phyloP scores from a whole-genome alignment of 1,284 basidiomycete genomes.

The Volvariella volvacea region DNA sequence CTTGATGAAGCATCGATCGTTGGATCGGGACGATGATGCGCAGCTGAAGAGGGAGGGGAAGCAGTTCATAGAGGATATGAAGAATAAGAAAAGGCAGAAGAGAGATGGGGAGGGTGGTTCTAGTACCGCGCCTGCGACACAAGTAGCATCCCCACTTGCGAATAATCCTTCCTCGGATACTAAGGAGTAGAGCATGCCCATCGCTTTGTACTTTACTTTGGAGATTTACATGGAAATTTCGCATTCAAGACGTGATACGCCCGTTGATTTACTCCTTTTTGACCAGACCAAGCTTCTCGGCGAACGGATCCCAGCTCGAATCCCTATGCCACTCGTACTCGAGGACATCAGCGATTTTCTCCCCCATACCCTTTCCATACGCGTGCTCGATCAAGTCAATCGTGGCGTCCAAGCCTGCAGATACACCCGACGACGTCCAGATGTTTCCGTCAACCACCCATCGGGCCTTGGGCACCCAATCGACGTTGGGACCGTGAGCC shows the following conservation, averaged over 20 bases:
- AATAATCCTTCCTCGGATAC: too few species aligned
- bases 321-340: slow-evolving; percentile 33
- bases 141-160: too few species aligned
- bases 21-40: slow-evolving; percentile 15
- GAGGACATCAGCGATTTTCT: slow-evolving; percentile 21
- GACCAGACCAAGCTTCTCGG: slow-evolving; percentile 20
- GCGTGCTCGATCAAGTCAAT: slow-evolving; percentile 30
- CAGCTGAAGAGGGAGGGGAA: slow-evolving; percentile 13
- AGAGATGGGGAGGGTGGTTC: too few species aligned
- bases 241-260: too few species aligned
- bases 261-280: too few species aligned
- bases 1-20: slow-evolving; percentile 13
- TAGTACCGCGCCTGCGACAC: too few species aligned
- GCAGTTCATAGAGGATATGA: slow-evolving; percentile 8
- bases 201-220: too few species aligned
- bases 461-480: slow-evolving; percentile 31
- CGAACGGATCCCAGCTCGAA: slow-evolving; percentile 31
- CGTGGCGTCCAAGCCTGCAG: slow-evolving; percentile 29
- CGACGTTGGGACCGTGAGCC: slow-evolving; percentile 18
- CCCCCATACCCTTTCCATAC: slow-evolving; percentile 28
- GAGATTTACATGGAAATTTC: too few species aligned
- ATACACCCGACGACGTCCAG: slow-evolving; percentile 35
- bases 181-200: too few species aligned
- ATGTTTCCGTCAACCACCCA: slow-evolving; percentile 37
- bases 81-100: too few species aligned